A percentile compares a stretch with the other conserved stretches of the same genome.
phyloP scores from a whole-genome alignment of 2,329 filamentous ascomycete species.

The Epichloe hybrida region DNA sequence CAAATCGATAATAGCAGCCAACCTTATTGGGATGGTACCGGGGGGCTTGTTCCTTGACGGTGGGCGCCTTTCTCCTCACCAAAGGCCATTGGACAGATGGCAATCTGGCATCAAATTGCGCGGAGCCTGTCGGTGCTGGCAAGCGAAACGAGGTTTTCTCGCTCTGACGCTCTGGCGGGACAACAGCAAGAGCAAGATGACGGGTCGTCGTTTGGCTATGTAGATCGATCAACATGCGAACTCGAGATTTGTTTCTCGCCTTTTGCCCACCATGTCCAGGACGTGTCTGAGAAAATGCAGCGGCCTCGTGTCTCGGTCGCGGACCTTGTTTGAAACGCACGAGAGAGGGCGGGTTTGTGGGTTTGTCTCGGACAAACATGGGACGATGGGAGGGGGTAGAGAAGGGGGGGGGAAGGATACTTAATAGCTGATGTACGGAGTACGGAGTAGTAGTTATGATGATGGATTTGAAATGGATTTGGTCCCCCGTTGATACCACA shows the following conservation, averaged over 20 bases:
- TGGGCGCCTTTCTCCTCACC: neutral
- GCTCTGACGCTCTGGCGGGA: neutral
- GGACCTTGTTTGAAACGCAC: constrained; percentile 2
- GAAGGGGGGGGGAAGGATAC: too few species aligned
- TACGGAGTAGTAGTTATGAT: neutral
- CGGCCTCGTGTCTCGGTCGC: neutral
- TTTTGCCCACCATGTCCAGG: neutral
- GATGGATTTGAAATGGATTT: neutral
- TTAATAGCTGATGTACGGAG: neutral
- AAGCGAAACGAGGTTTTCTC: neutral
- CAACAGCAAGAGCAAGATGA: neutral
- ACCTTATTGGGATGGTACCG: neutral
- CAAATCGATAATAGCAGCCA: neutral
- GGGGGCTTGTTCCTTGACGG: neutral
- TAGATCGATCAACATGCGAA: neutral
- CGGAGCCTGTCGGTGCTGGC: neutral
- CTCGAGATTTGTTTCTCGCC: neutral
- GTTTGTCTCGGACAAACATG: neutral
- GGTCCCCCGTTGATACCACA: too few species aligned
- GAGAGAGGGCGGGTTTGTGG: neutral
- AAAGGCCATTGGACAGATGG: neutral
- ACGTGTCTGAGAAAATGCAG: neutral
- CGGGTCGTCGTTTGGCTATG: neutral
- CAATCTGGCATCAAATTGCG: neutral
- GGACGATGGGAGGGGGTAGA: neutral